Evolutionary conservation across 768 basidiomycete species (phyloP).

Genomic region (Collybiopsis luxurians): DNA sequence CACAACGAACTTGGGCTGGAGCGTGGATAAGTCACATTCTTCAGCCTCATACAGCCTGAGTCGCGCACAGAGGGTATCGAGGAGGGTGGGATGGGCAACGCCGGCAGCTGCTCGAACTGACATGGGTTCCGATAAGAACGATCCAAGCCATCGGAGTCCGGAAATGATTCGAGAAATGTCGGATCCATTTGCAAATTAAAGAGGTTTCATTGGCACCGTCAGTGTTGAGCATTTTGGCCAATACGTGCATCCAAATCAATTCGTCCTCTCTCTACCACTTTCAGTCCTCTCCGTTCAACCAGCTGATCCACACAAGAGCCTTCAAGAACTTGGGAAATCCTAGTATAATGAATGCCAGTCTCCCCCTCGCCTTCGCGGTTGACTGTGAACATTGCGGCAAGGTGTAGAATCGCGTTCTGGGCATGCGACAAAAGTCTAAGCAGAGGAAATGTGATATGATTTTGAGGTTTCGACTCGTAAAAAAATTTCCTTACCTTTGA

Average conservation of each 20-base stretch:
- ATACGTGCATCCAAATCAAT: constrained; percentile 83
- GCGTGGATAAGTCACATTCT: constrained; percentile 94
- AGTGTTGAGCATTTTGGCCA: constrained; percentile 69
- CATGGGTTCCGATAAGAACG: constrained; percentile 73
- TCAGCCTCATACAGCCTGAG: constrained; percentile 90
- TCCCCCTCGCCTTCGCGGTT: constrained; percentile 72
- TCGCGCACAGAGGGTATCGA: constrained; percentile 90
- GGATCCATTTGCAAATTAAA: constrained; percentile 65
- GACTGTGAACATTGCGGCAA: constrained; percentile 91
- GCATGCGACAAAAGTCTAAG: constrained; percentile 96
- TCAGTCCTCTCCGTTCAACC: constrained; percentile 74
- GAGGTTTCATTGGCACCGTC: constrained; percentile 70
- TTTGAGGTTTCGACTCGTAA: no score
- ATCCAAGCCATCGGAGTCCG: constrained; percentile 92
- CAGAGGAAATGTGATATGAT: constrained; percentile 93
- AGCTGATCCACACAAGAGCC: constrained; percentile 83
- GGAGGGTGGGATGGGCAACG: constrained; percentile 49
- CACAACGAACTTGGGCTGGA: constrained; percentile 97
- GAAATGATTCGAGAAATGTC: constrained; percentile 81
- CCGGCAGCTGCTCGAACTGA: constrained; percentile 47
- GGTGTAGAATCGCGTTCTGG: constrained; percentile 93
- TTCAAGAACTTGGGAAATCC: constrained; percentile 96
- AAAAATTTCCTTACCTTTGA: no score
- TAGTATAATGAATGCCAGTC: constrained; percentile 87
- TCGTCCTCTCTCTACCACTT: constrained; percentile 74